Base-by-base conservation (phyloP, 768 basidiomycete species). In the Rhodosporidiobolus odoratus region DNA sequence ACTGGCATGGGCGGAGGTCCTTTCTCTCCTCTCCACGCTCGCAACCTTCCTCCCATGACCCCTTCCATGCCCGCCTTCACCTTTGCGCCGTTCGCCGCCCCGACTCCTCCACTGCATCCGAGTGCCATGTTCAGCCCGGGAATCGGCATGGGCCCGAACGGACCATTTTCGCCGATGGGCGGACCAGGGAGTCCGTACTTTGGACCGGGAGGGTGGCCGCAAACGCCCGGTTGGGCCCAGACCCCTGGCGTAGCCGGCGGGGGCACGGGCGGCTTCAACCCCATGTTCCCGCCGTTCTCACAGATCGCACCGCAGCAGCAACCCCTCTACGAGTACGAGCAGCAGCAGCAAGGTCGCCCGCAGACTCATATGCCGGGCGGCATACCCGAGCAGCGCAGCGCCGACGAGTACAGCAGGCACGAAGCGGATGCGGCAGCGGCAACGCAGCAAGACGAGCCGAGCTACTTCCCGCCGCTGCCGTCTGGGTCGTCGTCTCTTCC, bases 11-110 rank as follows among this genome's bases (percentile, higher is more conserved):
- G 25, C 30, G 35, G 40, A 30, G 57, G 68, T 10, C 65, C 66
- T 9, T 66, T 75, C 66, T 72, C 68, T 7, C 70, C 73, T 5
- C 47, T 63, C 52, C 45, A 62, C 41, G 34, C 64, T n/a, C 85
- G 87, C 72, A 89, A 90, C 0, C 81, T 92, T n/a, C 90, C 90
- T 21, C 89, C 91, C 2, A 92, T 96, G 77, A 96, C 94, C n/a
- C 93, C 94, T 0, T 90, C 89, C 69, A 97, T 98, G 94, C 95
- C 95, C 1, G 87, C 91, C 9, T 98, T 96, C 81, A 88, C 87
- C 19, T 94, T 96, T 79, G 83, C 88, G 25, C 85, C 85, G 50
- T 78, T 76, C 63, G 76, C 78, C 43, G 65, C 64, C 32, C 81
- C 84, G 77, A 76, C 82, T 54, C 80, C 84, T 59, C 82, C 82